A percentile compares a stretch with the other conserved stretches of the same genome.
These are phyloP conservation scores for Mortierella sp. DNA, from an alignment of 371 early-diverging fungal species.

Conservation along the genomic window DNA sequence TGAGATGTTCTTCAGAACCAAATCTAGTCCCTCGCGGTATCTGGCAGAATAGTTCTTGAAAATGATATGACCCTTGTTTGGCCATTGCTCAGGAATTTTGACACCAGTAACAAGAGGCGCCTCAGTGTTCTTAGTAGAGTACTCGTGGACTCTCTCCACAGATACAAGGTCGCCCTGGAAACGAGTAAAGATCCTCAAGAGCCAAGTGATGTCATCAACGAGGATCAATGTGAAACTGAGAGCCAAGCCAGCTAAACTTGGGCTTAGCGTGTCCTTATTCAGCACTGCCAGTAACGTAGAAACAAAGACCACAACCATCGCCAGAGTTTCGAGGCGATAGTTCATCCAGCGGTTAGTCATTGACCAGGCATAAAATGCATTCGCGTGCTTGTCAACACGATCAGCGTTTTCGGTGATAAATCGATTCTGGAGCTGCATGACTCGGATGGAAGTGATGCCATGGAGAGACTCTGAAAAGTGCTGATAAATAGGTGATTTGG, in stretches of 20 bases:
- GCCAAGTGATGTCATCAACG: slow-evolving; percentile 78
- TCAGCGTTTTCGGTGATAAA: slow-evolving; percentile 13
- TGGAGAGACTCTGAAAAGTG: slow-evolving; percentile 69
- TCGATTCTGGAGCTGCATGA: slow-evolving; percentile 68
- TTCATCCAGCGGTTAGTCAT: slow-evolving; percentile 83
- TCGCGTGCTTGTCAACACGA: slow-evolving; percentile 60
- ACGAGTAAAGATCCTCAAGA: slow-evolving; percentile 73
- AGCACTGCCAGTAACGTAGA: slow-evolving; percentile 29
- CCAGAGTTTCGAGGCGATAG: slow-evolving; percentile 78
- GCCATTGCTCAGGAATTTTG: slow-evolving; percentile 71
- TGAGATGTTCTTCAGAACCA: slow-evolving; percentile 70
- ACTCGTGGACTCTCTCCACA: slow-evolving; percentile 74
- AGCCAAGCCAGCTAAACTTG: slow-evolving; percentile 71
- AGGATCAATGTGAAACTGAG: slow-evolving; percentile 72
- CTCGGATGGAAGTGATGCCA: slow-evolving; percentile 59
- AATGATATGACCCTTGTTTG: slow-evolving; percentile 69
- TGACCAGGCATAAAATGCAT: slow-evolving; percentile 52
- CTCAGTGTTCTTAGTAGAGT: slow-evolving; percentile 67
- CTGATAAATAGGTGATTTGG: slow-evolving; percentile 70
- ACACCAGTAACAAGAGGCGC: slow-evolving; percentile 54
- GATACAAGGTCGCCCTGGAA: slow-evolving; percentile 78
- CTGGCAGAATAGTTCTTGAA: slow-evolving; percentile 60
- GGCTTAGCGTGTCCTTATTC: slow-evolving; percentile 40
- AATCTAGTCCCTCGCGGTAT: slow-evolving; percentile 27
- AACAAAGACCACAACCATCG: slow-evolving; percentile 56